phyloP scores from a whole-genome alignment of 2,329 filamentous ascomycete genomes.

The Bipolaris gigantea region DNA sequence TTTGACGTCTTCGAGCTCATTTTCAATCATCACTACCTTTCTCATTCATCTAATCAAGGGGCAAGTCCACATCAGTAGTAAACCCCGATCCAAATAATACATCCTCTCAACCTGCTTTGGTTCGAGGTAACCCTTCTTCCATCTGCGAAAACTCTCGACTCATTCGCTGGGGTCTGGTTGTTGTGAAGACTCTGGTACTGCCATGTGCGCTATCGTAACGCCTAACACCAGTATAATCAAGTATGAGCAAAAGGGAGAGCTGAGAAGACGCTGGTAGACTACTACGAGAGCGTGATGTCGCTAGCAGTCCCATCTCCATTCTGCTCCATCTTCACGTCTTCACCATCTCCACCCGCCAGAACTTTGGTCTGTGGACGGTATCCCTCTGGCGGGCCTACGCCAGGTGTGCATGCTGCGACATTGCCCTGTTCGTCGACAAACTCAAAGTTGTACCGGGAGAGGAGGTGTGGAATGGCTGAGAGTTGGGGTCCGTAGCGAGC shows the following conservation, averaged over 20 bases:
- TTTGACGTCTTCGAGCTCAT: not conserved
- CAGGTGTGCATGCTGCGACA: conserved; percentile 81
- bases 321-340: conserved; percentile 43
- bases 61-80: not conserved
- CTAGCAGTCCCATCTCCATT: conserved; percentile 42
- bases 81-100: not conserved
- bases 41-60: not conserved
- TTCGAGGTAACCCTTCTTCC: not conserved
- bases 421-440: conserved; percentile 93
- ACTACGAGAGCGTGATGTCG: conserved; percentile 40
- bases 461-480: conserved; percentile 90
- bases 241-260: not conserved
- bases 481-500: conserved; percentile 93
- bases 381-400: conserved; percentile 61
- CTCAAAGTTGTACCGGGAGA: conserved; percentile 96
- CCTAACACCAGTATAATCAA: conserved; percentile 4
- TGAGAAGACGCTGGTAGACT: not conserved
- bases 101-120: not conserved
- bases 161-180: not conserved
- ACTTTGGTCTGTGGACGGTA: conserved; percentile 39
- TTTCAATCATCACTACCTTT: not conserved
- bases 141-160: not conserved
- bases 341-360: conserved; percentile 43
- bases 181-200: not conserved
- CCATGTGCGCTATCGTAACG: conserved; percentile 2